These are phyloP conservation scores for Tardiomyces blankii DNA, from an alignment of 1,139 yeast species.

Conservation along the genomic window DNA sequence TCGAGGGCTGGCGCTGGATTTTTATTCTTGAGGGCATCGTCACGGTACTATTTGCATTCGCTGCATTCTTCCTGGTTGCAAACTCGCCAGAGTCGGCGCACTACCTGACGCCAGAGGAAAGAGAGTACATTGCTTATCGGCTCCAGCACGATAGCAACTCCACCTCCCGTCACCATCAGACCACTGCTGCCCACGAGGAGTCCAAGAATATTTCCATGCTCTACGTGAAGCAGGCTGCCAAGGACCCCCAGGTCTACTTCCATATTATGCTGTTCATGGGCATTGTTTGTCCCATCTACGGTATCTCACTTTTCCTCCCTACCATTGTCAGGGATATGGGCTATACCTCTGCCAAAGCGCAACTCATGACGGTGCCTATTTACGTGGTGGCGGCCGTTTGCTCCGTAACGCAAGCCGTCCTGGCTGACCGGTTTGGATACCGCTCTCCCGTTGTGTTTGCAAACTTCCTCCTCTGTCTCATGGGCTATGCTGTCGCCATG, in stretches of 20 bases:
- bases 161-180: slow-evolving; percentile 6
- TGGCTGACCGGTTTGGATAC: slow-evolving; percentile 23
- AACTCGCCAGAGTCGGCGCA: slow-evolving; percentile 38
- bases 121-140: slow-evolving; percentile 35
- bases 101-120: slow-evolving; percentile 38
- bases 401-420: slow-evolving; percentile 23
- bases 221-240: slow-evolving; percentile 4
- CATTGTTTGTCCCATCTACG: slow-evolving; percentile 20
- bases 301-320: slow-evolving; percentile 23
- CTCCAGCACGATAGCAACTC: slow-evolving; percentile 23
- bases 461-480: slow-evolving; percentile 19
- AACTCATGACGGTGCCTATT: slow-evolving; percentile 26
- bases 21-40: slow-evolving; percentile 60
- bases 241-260: slow-evolving; percentile 22
- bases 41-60: slow-evolving; percentile 23
- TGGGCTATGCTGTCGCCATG: slow-evolving; percentile 19
- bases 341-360: slow-evolving; percentile 16
- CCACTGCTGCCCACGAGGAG: too few species aligned
- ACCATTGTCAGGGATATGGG: slow-evolving; percentile 23
- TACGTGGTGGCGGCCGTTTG: slow-evolving; percentile 26
- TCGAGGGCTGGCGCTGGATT: slow-evolving; percentile 71
- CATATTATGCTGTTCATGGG: slow-evolving; percentile 18
- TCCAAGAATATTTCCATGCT: slow-evolving; percentile 9
- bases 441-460: slow-evolving; percentile 28
- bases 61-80: slow-evolving; percentile 38